Conservation (phyloP, 305 asterid species). For the Fraxinus sp. region DNA sequence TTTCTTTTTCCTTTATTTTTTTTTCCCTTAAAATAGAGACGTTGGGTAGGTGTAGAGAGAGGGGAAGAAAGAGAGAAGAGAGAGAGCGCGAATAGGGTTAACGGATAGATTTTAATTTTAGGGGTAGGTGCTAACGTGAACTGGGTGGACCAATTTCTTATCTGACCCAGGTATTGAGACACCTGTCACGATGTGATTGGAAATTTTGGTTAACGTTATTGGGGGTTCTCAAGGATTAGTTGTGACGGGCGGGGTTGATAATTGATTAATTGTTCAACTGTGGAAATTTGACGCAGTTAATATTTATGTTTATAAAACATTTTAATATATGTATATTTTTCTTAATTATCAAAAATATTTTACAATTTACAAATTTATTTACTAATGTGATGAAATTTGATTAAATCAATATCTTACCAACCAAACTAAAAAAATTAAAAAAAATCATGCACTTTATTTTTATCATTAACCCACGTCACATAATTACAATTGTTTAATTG, state of each 20-base stretch:
- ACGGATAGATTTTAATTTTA: conserved; percentile 55
- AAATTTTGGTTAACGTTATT: conserved; percentile 26
- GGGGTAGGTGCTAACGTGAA: conserved; percentile 21
- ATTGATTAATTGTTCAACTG: not conserved
- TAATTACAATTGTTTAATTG: too few species aligned
- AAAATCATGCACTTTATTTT: too few species aligned
- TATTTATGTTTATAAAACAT: too few species aligned
- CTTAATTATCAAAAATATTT: too few species aligned
- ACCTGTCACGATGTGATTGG: conserved; percentile 27
- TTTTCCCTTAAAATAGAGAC: conserved; percentile 31
- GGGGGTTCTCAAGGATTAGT: conserved; percentile 16
- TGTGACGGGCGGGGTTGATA: conserved; percentile 1
- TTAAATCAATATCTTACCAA: too few species aligned
- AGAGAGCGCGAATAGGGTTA: conserved; percentile 36
- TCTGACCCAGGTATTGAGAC: conserved; percentile 19
- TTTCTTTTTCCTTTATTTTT: not conserved
- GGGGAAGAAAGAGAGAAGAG: conserved; percentile 14
- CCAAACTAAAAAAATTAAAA: too few species aligned
- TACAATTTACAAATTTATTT: too few species aligned
- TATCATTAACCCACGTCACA: too few species aligned
- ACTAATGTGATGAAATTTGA: too few species aligned
- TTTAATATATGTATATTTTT: too few species aligned
- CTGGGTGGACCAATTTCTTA: conserved; percentile 18
- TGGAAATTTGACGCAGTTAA: too few species aligned
- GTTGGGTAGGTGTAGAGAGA: conserved; percentile 30